A percentile compares a stretch with the other conserved stretches of the same genome.
These are phyloP conservation scores for Rhytidiadelphus loreus DNA, from an alignment of 225 moss, liverwort and hornwort species.

Conservation along the genomic window DNA sequence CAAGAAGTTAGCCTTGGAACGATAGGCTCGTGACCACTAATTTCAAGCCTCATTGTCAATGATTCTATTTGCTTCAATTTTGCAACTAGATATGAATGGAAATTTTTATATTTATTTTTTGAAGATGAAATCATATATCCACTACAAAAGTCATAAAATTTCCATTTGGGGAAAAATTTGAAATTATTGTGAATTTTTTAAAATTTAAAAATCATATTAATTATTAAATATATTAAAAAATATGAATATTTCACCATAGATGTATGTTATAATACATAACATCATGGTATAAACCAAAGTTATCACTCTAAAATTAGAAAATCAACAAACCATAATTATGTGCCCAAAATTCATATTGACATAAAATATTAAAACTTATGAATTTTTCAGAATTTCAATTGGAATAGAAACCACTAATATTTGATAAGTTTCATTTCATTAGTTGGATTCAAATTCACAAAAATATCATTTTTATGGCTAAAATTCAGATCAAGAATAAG, in stretches of 20 bases:
- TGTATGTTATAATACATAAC: neutral
- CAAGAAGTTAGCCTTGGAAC: neutral
- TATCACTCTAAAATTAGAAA: no score
- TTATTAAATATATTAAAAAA: neutral
- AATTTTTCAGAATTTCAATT: neutral
- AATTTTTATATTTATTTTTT: no score
- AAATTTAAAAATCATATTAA: neutral
- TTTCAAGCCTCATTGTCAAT: neutral
- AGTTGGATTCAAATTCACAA: neutral
- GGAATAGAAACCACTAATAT: accelerated
- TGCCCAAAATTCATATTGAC: neutral
- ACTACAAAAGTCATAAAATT: no score
- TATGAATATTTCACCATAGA: neutral
- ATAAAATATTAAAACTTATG: neutral
- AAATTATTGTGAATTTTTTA: neutral
- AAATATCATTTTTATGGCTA: neutral
- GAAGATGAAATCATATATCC: no score
- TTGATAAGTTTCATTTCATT: neutral
- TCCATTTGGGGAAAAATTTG: neutral
- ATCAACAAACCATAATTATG: neutral
- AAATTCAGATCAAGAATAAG: neutral
- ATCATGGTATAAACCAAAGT: neutral
- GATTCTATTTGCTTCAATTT: no score
- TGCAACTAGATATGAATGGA: no score
- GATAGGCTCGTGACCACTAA: neutral